A percentile compares a stretch with the other conserved stretches of the same genome.
Conservation (phyloP, 2,329 filamentous ascomycete species). For the Nothopassalora personata region DNA sequence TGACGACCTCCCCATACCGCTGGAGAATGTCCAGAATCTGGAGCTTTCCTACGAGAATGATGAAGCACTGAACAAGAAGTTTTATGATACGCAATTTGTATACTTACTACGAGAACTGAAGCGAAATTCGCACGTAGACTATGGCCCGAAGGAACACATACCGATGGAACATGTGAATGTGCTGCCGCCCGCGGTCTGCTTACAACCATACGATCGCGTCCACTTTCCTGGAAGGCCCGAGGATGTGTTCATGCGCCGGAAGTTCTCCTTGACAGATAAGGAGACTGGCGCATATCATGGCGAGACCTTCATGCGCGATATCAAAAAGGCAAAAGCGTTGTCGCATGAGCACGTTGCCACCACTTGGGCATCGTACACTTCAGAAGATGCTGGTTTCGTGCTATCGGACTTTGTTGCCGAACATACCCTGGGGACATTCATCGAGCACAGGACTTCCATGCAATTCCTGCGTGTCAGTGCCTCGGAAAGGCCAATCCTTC, state of each 20-base stretch:
- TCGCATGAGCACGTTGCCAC: conserved; percentile 66
- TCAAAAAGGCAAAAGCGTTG: conserved; percentile 54
- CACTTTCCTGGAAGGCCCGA: conserved; percentile 58
- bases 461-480: conserved; percentile 60
- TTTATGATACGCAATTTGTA: conserved; percentile 64
- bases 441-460: conserved; percentile 56
- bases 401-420: conserved; percentile 63
- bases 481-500: conserved; percentile 51
- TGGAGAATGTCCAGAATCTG: conserved; percentile 61
- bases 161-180: conserved; percentile 63
- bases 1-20: conserved; percentile 63
- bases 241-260: conserved; percentile 40
- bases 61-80: conserved; percentile 60
- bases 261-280: conserved; percentile 28
- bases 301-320: conserved; percentile 55
- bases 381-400: conserved; percentile 58
- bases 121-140: conserved; percentile 57
- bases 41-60: conserved; percentile 56
- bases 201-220: conserved; percentile 55
- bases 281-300: conserved; percentile 21
- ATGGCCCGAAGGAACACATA: conserved; percentile 62
- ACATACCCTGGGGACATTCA: conserved; percentile 61
- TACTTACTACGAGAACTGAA: conserved; percentile 63
- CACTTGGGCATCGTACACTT: conserved; percentile 65
- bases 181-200: conserved; percentile 44